Base-by-base conservation (phyloP, 306 rosid species). In the Coriaria nepalensis region DNA sequence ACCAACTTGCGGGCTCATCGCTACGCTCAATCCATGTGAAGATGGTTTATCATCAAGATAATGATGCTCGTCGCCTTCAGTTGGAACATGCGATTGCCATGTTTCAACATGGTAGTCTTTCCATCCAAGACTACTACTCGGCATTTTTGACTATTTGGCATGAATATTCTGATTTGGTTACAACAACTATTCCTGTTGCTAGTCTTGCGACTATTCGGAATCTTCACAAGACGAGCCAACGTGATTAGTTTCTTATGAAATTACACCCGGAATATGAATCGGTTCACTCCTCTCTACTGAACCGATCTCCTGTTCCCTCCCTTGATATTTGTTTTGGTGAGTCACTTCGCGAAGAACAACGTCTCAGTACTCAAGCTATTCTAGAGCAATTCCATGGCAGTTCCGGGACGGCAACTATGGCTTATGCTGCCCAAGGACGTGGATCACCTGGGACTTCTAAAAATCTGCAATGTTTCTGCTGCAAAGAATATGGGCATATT, bases 61-160 rank as follows among this genome's bases (percentile, higher is more conserved):
- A 46, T 15, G 50, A 46, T 46, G 50, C 50, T 15, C 10, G 50
- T 46, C 50, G 50, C 50, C 6, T 46, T 46, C 50, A 13, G 29
- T 46, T 46, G 10, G 35, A 46, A 6, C 34, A 46, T 13, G 29
- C 3, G 29, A 20, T 20, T 20, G 29, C 29, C 29, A 20, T 20
- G 29, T 20, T 20, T 20, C 29, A 20, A 20, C 29, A 20, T 20
- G 3, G 29, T 20, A 20, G 29, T 20, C n/a, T n/a, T n/a, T n/a
- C 29, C 8, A 41, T 41, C 45, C 45, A 5, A 13, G 45, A 41
- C 45, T 40, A 41, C 10, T 41, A 41, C 10, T 41, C 10, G 45
- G 10, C 10, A 8, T 41, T 41, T 8, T 9, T 41, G 5, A 41
- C 45, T 41, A 4, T 41, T 9, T 41, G 45, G 45, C 7, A 41